Percentiles rank a stretch among this genome's conserved stretches.
phyloP scores from a whole-genome alignment of 2,329 filamentous ascomycete genomes.

The Arthrobotrys musiformis region DNA sequence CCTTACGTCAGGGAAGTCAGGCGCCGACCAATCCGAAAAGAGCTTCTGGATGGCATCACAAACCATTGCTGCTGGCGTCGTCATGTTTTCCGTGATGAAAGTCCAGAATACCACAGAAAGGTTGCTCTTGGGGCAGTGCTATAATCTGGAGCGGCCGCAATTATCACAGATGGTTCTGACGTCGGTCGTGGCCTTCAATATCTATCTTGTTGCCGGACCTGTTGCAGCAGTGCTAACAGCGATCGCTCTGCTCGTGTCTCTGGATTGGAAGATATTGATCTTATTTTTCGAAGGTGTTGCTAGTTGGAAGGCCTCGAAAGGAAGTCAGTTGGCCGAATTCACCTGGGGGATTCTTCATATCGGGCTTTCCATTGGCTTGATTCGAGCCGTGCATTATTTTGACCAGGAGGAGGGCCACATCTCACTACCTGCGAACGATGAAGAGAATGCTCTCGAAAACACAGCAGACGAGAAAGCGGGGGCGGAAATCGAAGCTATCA shows the following conservation, averaged over 20 bases:
- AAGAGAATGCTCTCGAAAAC: constrained; percentile 8
- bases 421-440: constrained; percentile 15
- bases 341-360: constrained; percentile 38
- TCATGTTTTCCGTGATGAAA: constrained; percentile 22
- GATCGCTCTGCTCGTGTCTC: constrained; percentile 2
- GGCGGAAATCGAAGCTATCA: not conserved
- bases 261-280: constrained; percentile 38
- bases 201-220: constrained; percentile 14
- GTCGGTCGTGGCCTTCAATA: constrained; percentile 25
- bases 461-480: not conserved
- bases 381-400: constrained; percentile 20
- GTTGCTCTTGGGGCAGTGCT: constrained; percentile 33
- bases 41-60: constrained; percentile 53
- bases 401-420: constrained; percentile 41
- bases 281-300: constrained; percentile 30
- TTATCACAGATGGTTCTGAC: constrained; percentile 34
- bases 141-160: constrained; percentile 32
- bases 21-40: constrained; percentile 24
- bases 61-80: constrained; percentile 29
- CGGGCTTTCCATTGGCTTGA: constrained; percentile 9
- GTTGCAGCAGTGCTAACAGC: constrained; percentile 14
- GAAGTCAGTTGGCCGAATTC: constrained; percentile 16
- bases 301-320: constrained; percentile 24
- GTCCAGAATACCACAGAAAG: not conserved
- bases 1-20: constrained; percentile 19